Base-by-base conservation (phyloP, 768 basidiomycete species). In the Nidula microcarpa region DNA sequence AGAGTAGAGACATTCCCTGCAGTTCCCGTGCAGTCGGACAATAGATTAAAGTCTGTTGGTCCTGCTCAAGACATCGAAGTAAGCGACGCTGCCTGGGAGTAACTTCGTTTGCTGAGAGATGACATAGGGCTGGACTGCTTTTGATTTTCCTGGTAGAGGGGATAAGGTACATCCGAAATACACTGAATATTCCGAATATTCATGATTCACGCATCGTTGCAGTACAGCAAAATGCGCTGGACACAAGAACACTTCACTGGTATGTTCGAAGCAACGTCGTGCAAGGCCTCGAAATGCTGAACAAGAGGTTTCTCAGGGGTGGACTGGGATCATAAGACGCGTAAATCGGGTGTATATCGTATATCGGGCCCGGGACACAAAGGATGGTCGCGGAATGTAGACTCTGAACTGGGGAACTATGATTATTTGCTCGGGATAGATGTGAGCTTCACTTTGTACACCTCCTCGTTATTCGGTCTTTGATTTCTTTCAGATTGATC, bases 351-450 rank as follows among this genome's bases (percentile, higher is more conserved):
- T n/a, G 71, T 97, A 33, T 96, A 80, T 70, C 82, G 87, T 51
- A 86, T 96, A 47, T 75, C 81, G 17, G 82, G 82, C 34, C 69
- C 75, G 43, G 79, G 77, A 5, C 84, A 85, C 57, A 83, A 86
- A 68, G 85, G 86, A 33, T 96, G 94, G 94, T 94, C 93, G 4
- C 73, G 68, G 10, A 74, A 79, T 57, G 94, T 96, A 6, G 91
- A 92, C 64, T 72, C 72, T 1, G 93, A 96, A 65, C 78, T 87
- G n/a, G 92, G 90, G 55, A 92, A 94, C 65, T 92, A 90, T 64
- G 91, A 93, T 60, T 93, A 86, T 65, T 74, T 93, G 7, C 82
- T 93, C 11, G 91, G 91, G 33, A 64, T 75, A 23, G 84, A 91
- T 68, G 89, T 89, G 55, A 57, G 78, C 71, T 47, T 39, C 33